Conservation (phyloP, 2,329 filamentous ascomycete genomes). For the Tetracladium maxilliforme region DNA sequence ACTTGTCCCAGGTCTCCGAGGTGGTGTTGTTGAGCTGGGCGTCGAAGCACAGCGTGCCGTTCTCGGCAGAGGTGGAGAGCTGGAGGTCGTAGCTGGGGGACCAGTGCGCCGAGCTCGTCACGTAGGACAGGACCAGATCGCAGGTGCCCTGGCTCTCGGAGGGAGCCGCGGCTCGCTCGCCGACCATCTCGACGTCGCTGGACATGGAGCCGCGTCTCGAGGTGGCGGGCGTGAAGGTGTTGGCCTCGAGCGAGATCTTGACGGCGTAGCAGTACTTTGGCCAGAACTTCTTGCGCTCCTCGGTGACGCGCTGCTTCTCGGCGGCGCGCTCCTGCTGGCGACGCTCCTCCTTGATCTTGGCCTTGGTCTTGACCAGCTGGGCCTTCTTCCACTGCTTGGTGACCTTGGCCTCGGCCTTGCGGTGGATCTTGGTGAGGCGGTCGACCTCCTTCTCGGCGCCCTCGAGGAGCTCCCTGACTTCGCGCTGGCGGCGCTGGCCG, state of each 20-base stretch:
- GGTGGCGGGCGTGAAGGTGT: constrained; percentile 23
- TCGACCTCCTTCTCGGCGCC: constrained; percentile 16
- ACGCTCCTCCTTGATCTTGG: constrained; percentile 17
- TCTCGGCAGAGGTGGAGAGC: constrained; percentile 18
- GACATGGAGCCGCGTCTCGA: constrained; percentile 33
- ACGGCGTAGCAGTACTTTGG: constrained; percentile 31
- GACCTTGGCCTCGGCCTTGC: constrained; percentile 12
- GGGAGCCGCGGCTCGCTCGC: constrained; percentile 5
- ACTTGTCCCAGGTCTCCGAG: constrained; percentile 30
- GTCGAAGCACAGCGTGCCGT: constrained; percentile 24
- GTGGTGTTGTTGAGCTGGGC: constrained; percentile 37
- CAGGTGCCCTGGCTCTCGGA: constrained; percentile 3
- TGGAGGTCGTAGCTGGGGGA: constrained; percentile 30
- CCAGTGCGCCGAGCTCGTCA: constrained; percentile 24
- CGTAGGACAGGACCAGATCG: constrained; percentile 13
- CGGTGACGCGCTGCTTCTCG: constrained; percentile 27
- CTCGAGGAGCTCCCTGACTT: constrained; percentile 16
- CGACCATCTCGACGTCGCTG: constrained; percentile 10
- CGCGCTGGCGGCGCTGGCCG: constrained; percentile 12
- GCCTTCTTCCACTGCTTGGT: constrained; percentile 16
- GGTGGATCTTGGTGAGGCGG: constrained; percentile 1
- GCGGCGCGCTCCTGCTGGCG: constrained; percentile 19
- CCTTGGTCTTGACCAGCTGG: constrained; percentile 19
- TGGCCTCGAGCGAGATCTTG: constrained; percentile 33
- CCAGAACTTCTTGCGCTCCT: constrained; percentile 31